phyloP scores from a whole-genome alignment of 2,329 filamentous ascomycete genomes.

The Talaromyces sp. region DNA sequence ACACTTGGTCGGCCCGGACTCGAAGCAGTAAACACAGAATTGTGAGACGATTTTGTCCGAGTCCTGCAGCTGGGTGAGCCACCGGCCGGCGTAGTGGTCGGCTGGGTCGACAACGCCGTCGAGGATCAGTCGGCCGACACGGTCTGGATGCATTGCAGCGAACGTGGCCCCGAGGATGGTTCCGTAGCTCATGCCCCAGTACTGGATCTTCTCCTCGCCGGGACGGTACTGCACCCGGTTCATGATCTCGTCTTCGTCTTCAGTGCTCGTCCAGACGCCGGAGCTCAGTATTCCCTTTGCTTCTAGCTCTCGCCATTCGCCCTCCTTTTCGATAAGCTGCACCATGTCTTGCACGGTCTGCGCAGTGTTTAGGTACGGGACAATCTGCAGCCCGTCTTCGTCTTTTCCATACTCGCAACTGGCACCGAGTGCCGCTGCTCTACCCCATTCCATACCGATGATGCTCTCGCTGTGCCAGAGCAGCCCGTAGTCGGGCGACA shows the following conservation, averaged over 20 bases:
- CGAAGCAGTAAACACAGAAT: constrained; percentile 1
- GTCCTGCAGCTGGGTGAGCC: constrained; percentile 3
- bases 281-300: not conserved
- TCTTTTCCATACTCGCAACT: not conserved
- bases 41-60: constrained; percentile 1
- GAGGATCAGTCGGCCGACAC: constrained; percentile 10
- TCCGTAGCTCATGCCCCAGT: constrained; percentile 23
- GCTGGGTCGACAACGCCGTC: constrained; percentile 14
- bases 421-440: not conserved
- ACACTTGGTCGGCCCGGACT: not conserved
- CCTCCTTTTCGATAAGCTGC: not conserved
- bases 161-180: constrained; percentile 34
- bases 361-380: not conserved
- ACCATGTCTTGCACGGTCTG: not conserved
- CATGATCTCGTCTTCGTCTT: not conserved
- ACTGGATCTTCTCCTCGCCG: not conserved
- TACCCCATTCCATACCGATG: constrained; percentile 1
- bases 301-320: not conserved
- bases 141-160: constrained; percentile 31
- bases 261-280: not conserved
- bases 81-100: not conserved
- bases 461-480: constrained; percentile 3
- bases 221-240: not conserved
- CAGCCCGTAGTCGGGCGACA: not conserved
- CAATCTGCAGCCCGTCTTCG: not conserved